Evolutionary conservation across 768 basidiomycete species (phyloP).

Genomic region (Boletales sp.): DNA sequence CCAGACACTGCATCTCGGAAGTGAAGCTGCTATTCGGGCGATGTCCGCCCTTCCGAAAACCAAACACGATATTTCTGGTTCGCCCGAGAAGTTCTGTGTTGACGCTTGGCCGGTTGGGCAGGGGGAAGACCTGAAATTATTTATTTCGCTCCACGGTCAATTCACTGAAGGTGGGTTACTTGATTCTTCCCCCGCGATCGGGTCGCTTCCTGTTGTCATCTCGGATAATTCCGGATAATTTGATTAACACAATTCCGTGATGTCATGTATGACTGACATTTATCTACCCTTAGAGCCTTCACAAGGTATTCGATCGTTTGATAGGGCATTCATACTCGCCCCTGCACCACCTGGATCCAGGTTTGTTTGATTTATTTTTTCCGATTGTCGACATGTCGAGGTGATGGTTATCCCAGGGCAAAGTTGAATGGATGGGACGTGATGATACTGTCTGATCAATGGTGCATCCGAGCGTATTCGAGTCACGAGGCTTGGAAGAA

Average conservation of each 20-base stretch:
- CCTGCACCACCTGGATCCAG: constrained; percentile 78
- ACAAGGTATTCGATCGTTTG: constrained; percentile 86
- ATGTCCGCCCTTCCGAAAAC: constrained; percentile 70
- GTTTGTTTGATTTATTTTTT: constrained; percentile 45
- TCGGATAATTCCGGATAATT: constrained; percentile 12
- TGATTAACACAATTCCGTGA: constrained; percentile 5
- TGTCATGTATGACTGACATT: constrained; percentile 19
- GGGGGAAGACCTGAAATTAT: constrained; percentile 50
- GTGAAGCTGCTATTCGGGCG: constrained; percentile 57
- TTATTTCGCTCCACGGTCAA: constrained; percentile 84
- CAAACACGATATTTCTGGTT: constrained; percentile 75
- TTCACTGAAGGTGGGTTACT: constrained; percentile 77
- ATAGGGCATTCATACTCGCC: constrained; percentile 84
- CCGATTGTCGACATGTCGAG: neutral
- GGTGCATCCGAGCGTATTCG: constrained; percentile 80
- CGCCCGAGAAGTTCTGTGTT: constrained; percentile 79
- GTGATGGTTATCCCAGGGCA: constrained; percentile 47
- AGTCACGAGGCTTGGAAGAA: constrained; percentile 75
- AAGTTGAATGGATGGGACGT: constrained; percentile 86
- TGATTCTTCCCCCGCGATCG: constrained; percentile 6
- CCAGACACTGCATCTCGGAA: constrained; percentile 68
- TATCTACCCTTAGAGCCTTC: constrained; percentile 49
- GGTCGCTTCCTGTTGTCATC: constrained; percentile 1
- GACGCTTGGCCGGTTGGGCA: constrained; percentile 80
- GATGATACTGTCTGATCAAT: constrained; percentile 84